Evolutionary conservation across 1,284 basidiomycete genomes (phyloP), one percentile per base, ranked within the genome.

Genomic region (Entoloma clypeatum): DNA sequence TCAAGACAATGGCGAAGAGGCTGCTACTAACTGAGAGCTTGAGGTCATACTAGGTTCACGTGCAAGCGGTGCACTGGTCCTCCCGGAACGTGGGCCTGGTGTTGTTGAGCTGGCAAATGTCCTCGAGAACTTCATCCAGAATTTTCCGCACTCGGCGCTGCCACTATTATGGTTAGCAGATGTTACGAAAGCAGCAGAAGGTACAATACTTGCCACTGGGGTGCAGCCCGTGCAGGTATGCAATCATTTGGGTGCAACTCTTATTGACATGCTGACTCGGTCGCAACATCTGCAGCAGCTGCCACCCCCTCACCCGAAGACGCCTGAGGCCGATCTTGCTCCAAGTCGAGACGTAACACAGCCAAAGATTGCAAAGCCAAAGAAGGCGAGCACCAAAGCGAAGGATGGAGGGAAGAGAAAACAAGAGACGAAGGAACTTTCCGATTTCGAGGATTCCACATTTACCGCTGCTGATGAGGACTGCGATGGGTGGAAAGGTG

Each of bases 371-470:
- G 9, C 5, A 5, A 19, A 32, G 16, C 31, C 14, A 13, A 32
- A 32, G 31, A 32, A 32, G 14, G 31, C 32, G 3, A 34, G 16
- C 7, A 3, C 32, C 19, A 34, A 34, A 8, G 7, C 32, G 4
- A 34, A 34, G 32, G 32, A 8, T 13, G 16, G 11, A 34, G 32
- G 7, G 6, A 22, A 8, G n/a, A 14, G 16, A 11, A 34, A 34
- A 34, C 19, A 8, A 22, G 32, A 34, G 32, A 34, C 19, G 9
- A 34, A 34, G 19, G 32, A 21, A 17, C 5, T 34, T 11, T 34
- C 32, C 1, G 19, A 34, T 13, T 34, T 16, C 10, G 32, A 34
- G 19, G 32, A 34, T 29, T 29, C 28, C 5, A 11, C 28, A 5
- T 29, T 29, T 29, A 5, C 28, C 4, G 4, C 28, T 29, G 28